phyloP scores from a whole-genome alignment of 192 early-diverging fungal species.

The Fimicolochytrium jonesii region DNA sequence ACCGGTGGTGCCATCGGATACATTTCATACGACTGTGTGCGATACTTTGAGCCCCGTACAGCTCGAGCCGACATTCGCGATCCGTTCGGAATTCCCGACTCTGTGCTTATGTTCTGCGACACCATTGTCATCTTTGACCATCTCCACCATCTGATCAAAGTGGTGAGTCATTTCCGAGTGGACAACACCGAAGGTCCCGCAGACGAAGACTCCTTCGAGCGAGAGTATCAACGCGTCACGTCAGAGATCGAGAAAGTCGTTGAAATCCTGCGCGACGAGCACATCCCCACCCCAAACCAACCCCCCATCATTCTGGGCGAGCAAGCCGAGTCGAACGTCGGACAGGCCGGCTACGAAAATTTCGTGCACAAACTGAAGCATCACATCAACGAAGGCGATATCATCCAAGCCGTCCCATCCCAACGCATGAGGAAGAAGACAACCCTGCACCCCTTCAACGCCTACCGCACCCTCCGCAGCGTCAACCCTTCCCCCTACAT shows the following conservation, averaged over 20 bases:
- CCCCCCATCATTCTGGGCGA: constrained; percentile 54
- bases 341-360: constrained; percentile 81
- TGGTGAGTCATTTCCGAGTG: constrained; percentile 75
- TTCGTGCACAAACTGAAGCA: constrained; percentile 86
- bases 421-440: constrained; percentile 87
- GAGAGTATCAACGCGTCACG: constrained; percentile 65
- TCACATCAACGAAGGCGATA: constrained; percentile 92
- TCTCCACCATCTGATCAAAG: constrained; percentile 84
- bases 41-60: constrained; percentile 95
- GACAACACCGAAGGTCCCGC: constrained; percentile 25
- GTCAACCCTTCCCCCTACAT: constrained; percentile 99
- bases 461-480: constrained; percentile 90
- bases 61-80: constrained; percentile 69
- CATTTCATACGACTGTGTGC: constrained; percentile 94
- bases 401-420: constrained; percentile 96
- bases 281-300: constrained; percentile 78
- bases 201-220: constrained; percentile 49
- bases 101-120: constrained; percentile 93
- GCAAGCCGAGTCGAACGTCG: constrained; percentile 79
- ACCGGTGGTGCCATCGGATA: constrained; percentile 97
- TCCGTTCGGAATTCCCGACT: constrained; percentile 85
- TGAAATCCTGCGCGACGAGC: constrained; percentile 61
- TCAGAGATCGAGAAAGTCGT: constrained; percentile 68
- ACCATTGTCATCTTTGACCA: constrained; percentile 95
- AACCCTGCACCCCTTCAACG: constrained; percentile 94